Conservation (phyloP, 2,329 filamentous ascomycete genomes). For the Purpureocillium lavendulum region DNA sequence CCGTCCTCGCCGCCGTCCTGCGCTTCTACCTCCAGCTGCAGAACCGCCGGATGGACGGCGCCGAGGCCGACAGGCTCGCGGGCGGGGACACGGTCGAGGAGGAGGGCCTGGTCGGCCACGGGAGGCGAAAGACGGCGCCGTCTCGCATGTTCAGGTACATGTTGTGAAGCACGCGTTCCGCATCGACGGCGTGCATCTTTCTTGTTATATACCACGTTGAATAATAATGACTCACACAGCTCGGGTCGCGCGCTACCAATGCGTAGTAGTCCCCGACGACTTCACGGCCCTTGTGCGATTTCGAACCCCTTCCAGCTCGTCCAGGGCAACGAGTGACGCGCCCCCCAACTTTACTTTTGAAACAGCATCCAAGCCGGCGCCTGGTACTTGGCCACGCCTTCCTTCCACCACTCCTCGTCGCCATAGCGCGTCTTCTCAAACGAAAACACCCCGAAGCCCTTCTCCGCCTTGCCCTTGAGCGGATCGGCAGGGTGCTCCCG, state of each 20-base stretch:
- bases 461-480: constrained; percentile 15
- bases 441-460: constrained; percentile 14
- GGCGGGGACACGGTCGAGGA: constrained; percentile 23
- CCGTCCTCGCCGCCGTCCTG: constrained; percentile 43
- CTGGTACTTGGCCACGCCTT: constrained; percentile 22
- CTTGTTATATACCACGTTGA: not conserved
- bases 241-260: no score
- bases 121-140: constrained; percentile 11
- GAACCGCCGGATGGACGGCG: constrained; percentile 38
- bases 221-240: not conserved
- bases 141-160: constrained; percentile 36
- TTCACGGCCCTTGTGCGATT: no score
- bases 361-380: constrained; percentile 24
- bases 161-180: constrained; percentile 20
- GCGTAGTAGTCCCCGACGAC: no score
- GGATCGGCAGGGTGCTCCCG: constrained; percentile 13
- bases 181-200: not conserved
- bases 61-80: constrained; percentile 16
- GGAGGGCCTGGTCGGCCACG: constrained; percentile 28
- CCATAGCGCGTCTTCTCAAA: constrained; percentile 14
- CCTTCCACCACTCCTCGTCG: constrained; percentile 25
- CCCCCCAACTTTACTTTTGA: constrained; percentile 4
- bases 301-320: no score
- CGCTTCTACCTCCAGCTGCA: constrained; percentile 41
- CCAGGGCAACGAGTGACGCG: no score